Base-by-base conservation (phyloP, 371 early-diverging fungal species). In the Quaeritorhiza haematococci region DNA sequence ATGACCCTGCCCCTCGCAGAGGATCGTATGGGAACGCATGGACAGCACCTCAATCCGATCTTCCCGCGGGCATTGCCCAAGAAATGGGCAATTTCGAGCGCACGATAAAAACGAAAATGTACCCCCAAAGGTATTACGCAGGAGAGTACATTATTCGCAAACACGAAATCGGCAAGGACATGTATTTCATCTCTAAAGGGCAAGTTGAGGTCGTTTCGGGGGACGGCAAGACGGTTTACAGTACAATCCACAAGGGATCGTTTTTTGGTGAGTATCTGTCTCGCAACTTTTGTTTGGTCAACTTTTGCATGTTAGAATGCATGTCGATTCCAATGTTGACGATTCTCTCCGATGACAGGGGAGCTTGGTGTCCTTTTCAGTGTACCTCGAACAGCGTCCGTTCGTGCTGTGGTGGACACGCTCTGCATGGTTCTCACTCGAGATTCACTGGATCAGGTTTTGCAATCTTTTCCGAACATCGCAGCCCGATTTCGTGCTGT, bases 291-390 rank as follows among this genome's bases (percentile, higher is more conserved):
- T 13, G 24, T 6, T n/a, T n/a, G n/a, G n/a, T n/a, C n/a, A n/a
- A n/a, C n/a, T n/a, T n/a, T n/a, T n/a, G n/a, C n/a, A n/a, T n/a
- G n/a, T n/a, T n/a, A n/a, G n/a, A n/a, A n/a, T n/a, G n/a, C n/a
- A 10, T 15, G 15, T 10, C 15, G 47, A 47, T 47, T 47, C 24
- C 15, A 15, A 13, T 47, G 10, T 47, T 15, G 13, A 10, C 47
- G 15, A 10, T 47, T 10, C 21, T 38, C 21, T 38, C 41, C 33
- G 8, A 17, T 6, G 6, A 30, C 27, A 68, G 68, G 74, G 30
- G 74, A 74, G 44, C 67, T 74, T 6, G 74, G 74, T 0, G 74
- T 74, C 17, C 56, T 71, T 3, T 74, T 71, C 49, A 63, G 71
- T 50, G 58, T 71, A 41, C 74, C 74, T 0, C 61, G 74, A 2